phyloP scores from a whole-genome alignment of 352 stramenopile genomes.

The Globisporangium spiculum region DNA sequence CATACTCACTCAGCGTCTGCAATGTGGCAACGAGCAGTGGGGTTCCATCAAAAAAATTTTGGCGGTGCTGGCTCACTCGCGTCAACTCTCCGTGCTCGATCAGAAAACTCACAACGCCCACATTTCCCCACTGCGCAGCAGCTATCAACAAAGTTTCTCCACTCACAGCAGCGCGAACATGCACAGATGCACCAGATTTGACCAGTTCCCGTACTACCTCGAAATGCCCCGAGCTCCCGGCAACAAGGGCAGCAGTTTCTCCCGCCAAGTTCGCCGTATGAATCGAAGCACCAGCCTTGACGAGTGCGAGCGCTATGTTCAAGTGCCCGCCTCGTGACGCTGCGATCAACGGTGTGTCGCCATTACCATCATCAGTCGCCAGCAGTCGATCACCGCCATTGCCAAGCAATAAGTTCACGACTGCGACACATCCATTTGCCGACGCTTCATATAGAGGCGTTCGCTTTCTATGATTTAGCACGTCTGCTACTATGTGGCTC shows the following conservation, averaged over 20 bases:
- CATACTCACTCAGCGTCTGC: slow-evolving; percentile 4
- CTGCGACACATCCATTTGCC: background rate
- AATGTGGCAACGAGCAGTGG: background rate
- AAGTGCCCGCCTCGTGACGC: slow-evolving; percentile 5
- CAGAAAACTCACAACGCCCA: slow-evolving; percentile 21
- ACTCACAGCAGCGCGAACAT: background rate
- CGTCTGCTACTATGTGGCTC: background rate
- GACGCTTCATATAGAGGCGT: background rate
- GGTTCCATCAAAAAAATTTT: background rate
- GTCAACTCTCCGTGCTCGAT: slow-evolving; percentile 9
- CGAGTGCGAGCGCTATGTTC: background rate
- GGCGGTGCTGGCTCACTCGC: background rate
- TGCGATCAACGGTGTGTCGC: background rate
- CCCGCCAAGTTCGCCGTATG: background rate
- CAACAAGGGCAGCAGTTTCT: slow-evolving; percentile 5
- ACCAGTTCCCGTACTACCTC: background rate
- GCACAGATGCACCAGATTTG: background rate
- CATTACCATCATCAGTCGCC: background rate
- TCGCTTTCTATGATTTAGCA: background rate
- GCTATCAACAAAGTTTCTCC: slow-evolving; percentile 10
- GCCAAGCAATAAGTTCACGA: background rate
- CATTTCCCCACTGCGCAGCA: slow-evolving; percentile 20
- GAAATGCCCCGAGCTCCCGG: slow-evolving; percentile 5
- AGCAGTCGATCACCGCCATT: background rate
- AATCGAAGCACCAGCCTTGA: background rate